Evolutionary conservation across 306 rosid genomes (phyloP).

Genomic region (Vigna unguiculata): DNA sequence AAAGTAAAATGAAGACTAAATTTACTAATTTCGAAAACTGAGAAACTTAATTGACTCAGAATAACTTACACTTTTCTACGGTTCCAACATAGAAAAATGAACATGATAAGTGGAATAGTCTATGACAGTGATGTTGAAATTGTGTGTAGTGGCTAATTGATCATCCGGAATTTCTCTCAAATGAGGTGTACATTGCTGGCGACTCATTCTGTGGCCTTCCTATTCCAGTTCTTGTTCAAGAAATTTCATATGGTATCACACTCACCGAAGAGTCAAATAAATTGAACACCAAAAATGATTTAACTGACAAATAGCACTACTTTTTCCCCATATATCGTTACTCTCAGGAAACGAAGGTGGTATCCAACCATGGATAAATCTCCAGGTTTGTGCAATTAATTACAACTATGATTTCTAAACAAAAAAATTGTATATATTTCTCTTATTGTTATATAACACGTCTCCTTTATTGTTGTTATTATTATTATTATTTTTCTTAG

Average conservation of each 20-base stretch:
- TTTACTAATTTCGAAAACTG: no score
- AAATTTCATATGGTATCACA: constrained; percentile 56
- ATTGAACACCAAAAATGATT: neutral
- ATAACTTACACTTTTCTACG: no score
- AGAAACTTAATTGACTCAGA: no score
- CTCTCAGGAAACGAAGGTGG: constrained; percentile 39
- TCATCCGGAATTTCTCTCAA: constrained; percentile 60
- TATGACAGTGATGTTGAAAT: neutral
- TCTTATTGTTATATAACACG: neutral
- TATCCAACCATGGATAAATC: constrained; percentile 27
- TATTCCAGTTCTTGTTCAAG: constrained; percentile 47
- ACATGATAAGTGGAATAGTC: neutral
- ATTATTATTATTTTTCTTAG: no score
- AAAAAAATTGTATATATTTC: neutral
- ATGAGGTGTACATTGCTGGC: constrained; percentile 56
- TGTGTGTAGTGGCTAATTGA: constrained; percentile 62
- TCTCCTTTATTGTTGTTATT: neutral
- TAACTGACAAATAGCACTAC: neutral
- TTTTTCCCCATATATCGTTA: neutral
- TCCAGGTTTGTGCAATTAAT: constrained; percentile 41
- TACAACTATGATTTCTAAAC: neutral
- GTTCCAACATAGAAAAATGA: neutral
- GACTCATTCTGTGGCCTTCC: constrained; percentile 61
- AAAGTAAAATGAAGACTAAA: no score
- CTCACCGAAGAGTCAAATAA: neutral